A percentile compares a stretch with the other conserved stretches of the same genome.
Evolutionary conservation across 2,329 filamentous ascomycete species (phyloP).

Genomic region (Exophiala mesophila): DNA sequence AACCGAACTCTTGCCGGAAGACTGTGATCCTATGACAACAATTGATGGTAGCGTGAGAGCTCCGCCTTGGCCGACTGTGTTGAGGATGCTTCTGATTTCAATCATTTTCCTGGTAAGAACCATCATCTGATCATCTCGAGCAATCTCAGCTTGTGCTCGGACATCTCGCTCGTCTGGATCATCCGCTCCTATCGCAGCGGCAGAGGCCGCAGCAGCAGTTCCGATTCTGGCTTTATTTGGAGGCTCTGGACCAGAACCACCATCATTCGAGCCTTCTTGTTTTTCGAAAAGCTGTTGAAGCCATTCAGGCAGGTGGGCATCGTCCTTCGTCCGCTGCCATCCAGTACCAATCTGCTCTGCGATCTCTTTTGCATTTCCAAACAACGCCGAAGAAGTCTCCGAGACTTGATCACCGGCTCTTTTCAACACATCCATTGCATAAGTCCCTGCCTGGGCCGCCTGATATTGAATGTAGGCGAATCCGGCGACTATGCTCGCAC

Average conservation of each 20-base stretch:
- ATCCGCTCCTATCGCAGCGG: conserved; percentile 73
- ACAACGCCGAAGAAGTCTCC: conserved; percentile 44
- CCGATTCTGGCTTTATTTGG: conserved; percentile 47
- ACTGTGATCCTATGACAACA: conserved; percentile 98
- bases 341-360: conserved; percentile 74
- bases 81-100: conserved; percentile 87
- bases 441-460: conserved; percentile 75
- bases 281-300: conserved; percentile 67
- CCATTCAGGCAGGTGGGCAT: conserved; percentile 70
- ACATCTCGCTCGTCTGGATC: conserved; percentile 60
- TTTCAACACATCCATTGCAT: conserved; percentile 69
- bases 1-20: conserved; percentile 96
- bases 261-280: conserved; percentile 39
- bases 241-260: conserved; percentile 37
- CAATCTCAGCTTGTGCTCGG: conserved; percentile 59
- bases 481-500: conserved; percentile 78
- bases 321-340: conserved; percentile 78
- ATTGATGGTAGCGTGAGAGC: conserved; percentile 88
- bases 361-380: conserved; percentile 67
- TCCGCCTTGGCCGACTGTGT: conserved; percentile 86
- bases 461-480: conserved; percentile 95
- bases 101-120: conserved; percentile 99
- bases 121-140: conserved; percentile 98
- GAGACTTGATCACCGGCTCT: conserved; percentile 69
- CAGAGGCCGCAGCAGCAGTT: conserved; percentile 65